Conservation (phyloP, 805 yeast species). For the Pichia phayaonensis region DNA sequence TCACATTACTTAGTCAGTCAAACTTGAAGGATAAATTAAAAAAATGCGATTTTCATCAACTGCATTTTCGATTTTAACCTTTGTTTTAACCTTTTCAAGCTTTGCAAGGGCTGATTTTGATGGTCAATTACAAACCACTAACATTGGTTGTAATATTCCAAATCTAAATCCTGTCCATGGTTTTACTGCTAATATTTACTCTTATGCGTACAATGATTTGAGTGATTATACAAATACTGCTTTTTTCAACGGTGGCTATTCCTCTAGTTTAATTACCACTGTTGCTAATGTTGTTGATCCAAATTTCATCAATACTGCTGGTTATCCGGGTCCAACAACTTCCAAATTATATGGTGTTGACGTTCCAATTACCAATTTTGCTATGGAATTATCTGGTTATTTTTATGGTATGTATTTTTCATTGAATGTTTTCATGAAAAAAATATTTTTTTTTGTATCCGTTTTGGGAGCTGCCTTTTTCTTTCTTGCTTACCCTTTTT, state of each 20-base stretch:
- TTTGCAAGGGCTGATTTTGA: background rate
- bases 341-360: constrained; percentile 6
- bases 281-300: constrained; percentile 5
- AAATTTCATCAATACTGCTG: background rate
- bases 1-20: background rate
- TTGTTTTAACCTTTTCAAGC: background rate
- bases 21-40: no score
- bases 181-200: constrained; percentile 7
- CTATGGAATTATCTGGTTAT: constrained; percentile 14
- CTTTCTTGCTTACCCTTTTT: constrained; percentile 14
- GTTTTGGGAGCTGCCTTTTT: no score
- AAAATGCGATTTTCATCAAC: background rate
- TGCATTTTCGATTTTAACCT: background rate
- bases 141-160: constrained; percentile 3
- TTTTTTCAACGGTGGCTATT: constrained; percentile 8
- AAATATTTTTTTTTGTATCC: no score
- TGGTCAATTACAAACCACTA: background rate
- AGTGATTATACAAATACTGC: constrained; percentile 3
- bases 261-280: constrained; percentile 1
- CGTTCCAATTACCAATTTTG: constrained; percentile 9
- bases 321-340: background rate
- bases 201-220: constrained; percentile 2
- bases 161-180: constrained; percentile 4
- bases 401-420: constrained; percentile 13
- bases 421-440: no score